Evolutionary conservation across 2,329 filamentous ascomycete genomes (phyloP), one percentile per base, ranked within the genome.

Genomic region (Beauveria pseudobassiana): DNA sequence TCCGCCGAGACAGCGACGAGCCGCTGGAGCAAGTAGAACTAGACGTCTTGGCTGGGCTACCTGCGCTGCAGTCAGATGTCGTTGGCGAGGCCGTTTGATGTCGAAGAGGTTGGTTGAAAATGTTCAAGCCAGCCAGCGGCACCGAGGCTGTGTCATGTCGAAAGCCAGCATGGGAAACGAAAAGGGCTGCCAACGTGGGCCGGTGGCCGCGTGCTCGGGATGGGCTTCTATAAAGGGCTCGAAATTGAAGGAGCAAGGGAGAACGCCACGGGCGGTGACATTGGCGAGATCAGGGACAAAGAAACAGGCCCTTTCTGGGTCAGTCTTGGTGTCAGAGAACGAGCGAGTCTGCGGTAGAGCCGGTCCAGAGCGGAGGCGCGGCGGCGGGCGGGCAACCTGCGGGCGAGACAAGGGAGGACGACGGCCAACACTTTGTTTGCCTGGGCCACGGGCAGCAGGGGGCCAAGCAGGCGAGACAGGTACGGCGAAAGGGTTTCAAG

Each of bases 1-100:
- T 70, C 65, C 70, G 67, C 63, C 68, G 70, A 45, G 64, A 63
- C 38, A 66, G 59, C 34, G 65, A 65, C 22, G 67, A 65, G 50
- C 42, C 28, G 30, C 50, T 38, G 30, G 50, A 55, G 34, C 50
- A 54, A 1, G 50, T 6, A n/a, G 50, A 54, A 20, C 16, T 57
- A 49, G 63, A 20, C 63, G 60, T 43, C 64, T 63, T 66, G 51
- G 63, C 62, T 28, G 64, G 61, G 46, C 50, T 52, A 24, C 53
- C 16, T 12, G 20, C 45, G 34, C 30, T 54, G 24, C 38, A 48
- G 12, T 45, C 43, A 16, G 20, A 20, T n/a, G 22, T 34, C 20
- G 42, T 22, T 7, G 51, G 34, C 3, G 26, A 20, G 14, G 43
- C 38, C 3, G 60, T 40, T n/a, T 57, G 52, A 3, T 51, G 22